Conservation (phyloP, 305 asterid species). For the Withania somnifera region DNA sequence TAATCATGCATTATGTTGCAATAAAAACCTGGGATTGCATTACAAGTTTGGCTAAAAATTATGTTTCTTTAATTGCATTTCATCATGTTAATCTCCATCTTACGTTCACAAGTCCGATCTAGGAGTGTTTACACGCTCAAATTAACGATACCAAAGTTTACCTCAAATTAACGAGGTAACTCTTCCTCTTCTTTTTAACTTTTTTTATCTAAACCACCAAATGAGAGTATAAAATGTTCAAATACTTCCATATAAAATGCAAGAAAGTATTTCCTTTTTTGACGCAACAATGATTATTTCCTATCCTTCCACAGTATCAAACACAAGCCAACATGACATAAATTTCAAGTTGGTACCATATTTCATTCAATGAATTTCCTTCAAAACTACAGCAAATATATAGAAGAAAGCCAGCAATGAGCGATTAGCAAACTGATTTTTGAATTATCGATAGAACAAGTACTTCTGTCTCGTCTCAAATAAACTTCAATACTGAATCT, state of each 20-base stretch:
- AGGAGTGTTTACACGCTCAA: too few species aligned
- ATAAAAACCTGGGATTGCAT: too few species aligned
- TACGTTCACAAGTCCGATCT: too few species aligned
- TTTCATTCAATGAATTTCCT: neutral
- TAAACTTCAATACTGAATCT: neutral
- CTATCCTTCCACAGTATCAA: neutral
- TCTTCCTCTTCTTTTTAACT: too few species aligned
- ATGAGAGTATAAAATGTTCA: neutral
- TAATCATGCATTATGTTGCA: neutral
- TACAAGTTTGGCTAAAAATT: too few species aligned
- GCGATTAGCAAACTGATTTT: neutral
- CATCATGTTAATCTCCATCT: too few species aligned
- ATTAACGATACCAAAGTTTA: too few species aligned
- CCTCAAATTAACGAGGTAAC: too few species aligned
- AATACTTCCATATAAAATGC: neutral
- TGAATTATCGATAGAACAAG: neutral
- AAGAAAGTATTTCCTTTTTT: neutral
- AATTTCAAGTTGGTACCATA: neutral
- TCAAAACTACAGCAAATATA: neutral
- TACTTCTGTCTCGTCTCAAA: neutral
- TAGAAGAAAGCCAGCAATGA: neutral
- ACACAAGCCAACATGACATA: neutral
- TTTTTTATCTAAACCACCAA: too few species aligned
- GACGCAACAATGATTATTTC: neutral
- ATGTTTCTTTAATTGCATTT: too few species aligned